Percentiles rank a stretch among this genome's conserved stretches.
Conservation (phyloP, 2,329 filamentous ascomycete genomes). For the Aspergillus luchuensis region DNA sequence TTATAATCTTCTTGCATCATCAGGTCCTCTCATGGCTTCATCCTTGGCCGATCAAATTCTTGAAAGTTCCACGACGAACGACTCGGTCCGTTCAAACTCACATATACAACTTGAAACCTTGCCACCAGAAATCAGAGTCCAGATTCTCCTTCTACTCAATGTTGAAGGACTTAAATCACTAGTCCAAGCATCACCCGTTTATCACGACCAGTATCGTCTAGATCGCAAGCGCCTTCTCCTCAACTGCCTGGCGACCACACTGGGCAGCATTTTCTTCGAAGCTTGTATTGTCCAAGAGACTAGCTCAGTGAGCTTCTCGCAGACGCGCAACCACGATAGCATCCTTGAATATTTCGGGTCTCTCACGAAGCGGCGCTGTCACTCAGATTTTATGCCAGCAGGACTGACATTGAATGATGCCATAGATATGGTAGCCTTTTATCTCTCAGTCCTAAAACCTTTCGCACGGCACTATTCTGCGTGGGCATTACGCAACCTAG, state of each 20-base stretch:
- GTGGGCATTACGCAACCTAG: conserved; percentile 16
- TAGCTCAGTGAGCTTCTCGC: background rate
- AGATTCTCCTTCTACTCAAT: background rate
- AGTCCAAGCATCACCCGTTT: background rate
- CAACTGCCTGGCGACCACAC: background rate
- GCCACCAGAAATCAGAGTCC: background rate
- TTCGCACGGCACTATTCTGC: conserved; percentile 9
- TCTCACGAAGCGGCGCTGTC: too few relatives aligned
- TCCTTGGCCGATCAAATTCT: too few relatives aligned
- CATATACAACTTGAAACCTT: background rate
- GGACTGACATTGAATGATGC: too few relatives aligned
- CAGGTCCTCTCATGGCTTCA: too few relatives aligned
- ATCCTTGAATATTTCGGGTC: too few relatives aligned
- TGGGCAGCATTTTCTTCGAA: conserved; percentile 8
- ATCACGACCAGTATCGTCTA: background rate
- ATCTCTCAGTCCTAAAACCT: conserved; percentile 16
- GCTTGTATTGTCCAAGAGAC: conserved; percentile 10
- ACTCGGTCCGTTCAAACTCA: too few relatives aligned
- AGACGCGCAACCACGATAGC: too few relatives aligned
- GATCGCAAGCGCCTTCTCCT: background rate
- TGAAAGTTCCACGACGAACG: too few relatives aligned
- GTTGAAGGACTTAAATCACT: background rate
- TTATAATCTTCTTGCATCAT: too few relatives aligned
- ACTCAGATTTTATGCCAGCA: too few relatives aligned
- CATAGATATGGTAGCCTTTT: conserved; percentile 8